Conservation (phyloP, 2,329 filamentous ascomycete genomes). For the Nemania serpens region DNA sequence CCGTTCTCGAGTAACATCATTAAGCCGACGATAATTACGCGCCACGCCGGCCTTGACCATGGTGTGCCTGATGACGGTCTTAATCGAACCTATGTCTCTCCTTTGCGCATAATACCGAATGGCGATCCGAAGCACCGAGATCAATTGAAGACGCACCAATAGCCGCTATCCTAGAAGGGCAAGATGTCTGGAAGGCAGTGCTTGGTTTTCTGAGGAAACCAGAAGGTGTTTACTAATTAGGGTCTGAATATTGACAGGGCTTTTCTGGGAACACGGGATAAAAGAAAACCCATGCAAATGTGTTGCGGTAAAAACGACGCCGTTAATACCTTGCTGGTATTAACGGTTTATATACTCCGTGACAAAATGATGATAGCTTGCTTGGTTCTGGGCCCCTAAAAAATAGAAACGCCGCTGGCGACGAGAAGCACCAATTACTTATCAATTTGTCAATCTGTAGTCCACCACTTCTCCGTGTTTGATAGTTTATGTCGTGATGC, state of each 20-base stretch:
- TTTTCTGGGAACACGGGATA: neutral
- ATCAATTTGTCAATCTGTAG: too few relatives aligned
- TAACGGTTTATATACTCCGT: too few relatives aligned
- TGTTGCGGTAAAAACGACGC: too few relatives aligned
- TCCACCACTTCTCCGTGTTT: too few relatives aligned
- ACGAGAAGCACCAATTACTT: too few relatives aligned
- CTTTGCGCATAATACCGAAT: neutral
- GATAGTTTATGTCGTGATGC: too few relatives aligned
- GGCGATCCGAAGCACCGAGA: neutral
- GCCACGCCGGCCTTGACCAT: neutral
- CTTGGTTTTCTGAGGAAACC: neutral
- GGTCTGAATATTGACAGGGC: neutral
- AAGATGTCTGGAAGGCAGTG: neutral
- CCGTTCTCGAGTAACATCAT: neutral
- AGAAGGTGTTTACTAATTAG: neutral
- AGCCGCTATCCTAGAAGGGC: neutral
- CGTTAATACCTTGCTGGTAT: too few relatives aligned
- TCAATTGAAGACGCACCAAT: neutral
- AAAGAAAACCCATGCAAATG: neutral
- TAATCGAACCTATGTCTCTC: neutral
- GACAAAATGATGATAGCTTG: too few relatives aligned
- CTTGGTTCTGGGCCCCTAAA: too few relatives aligned
- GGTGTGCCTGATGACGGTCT: neutral
- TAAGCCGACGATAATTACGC: neutral
- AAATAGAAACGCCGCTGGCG: too few relatives aligned